Evolutionary conservation across 1,284 basidiomycete genomes (phyloP), one percentile per base, ranked within the genome.

Genomic region (Coriolopsis trogii): DNA sequence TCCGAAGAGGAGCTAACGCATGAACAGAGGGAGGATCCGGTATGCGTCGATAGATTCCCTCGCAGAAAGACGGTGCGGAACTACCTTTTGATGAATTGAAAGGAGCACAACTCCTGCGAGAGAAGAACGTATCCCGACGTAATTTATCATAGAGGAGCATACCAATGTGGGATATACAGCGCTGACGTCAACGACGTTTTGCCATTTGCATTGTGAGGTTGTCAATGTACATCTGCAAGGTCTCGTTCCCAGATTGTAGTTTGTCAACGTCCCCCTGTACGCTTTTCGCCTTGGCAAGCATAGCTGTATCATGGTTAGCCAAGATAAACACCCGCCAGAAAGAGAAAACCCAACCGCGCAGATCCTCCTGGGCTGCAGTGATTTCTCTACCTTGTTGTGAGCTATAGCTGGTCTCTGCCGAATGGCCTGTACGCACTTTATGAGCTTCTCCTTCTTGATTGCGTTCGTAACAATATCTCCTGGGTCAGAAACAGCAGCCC

Each of bases 151-250:
- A 15, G 23, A 41, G n/a, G 25, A 25, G 21, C 29, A 24, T 41
- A 12, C 5, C 30, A 23, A 12, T 26, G 13, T 23, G 16, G 41
- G 28, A 36, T 18, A 20, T 36, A 18, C n/a, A 36, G 20, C 18
- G n/a, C 25, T 30, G 37, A n/a, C 20, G n/a, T 75, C 68, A 88
- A 67, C 86, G 78, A 56, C 85, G 74, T 65, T 84, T 89, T 24
- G 88, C 87, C 82, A 91, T 89, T 68, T 92, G 85, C 65, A 88
- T 78, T 0, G 91, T 93, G 56, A 93, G 66, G 62, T 93, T 93
- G 67, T 93, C 90, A 62, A 93, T 92, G 64, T 93, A 93, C 82
- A 87, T 88, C 67, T 93, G 91, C 49, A 93, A 70, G 4, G 85
- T 92, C 56, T 86, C 84, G 60, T 93, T 93, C 49, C 87, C 87